These are phyloP conservation scores for Exophiala dermatitidis DNA, from an alignment of 2,329 filamentous ascomycete species.

Conservation along the genomic window DNA sequence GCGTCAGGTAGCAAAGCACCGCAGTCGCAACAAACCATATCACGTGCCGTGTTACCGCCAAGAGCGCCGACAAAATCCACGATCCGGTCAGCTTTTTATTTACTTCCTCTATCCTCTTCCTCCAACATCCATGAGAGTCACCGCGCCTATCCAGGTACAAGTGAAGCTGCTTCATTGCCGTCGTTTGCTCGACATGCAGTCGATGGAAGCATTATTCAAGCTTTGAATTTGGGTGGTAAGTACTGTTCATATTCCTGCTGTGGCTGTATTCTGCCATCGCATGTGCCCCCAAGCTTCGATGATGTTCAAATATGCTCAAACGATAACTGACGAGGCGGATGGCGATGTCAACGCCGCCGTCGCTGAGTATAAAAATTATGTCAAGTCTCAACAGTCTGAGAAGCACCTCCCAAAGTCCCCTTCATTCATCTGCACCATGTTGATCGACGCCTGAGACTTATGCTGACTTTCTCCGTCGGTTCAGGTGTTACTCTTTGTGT, in stretches of 20 bases:
- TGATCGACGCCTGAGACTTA: background rate
- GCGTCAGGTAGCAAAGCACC: background rate
- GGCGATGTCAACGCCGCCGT: slow-evolving; percentile 22
- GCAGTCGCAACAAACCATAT: background rate
- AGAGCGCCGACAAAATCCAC: background rate
- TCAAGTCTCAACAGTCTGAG: slow-evolving; percentile 26
- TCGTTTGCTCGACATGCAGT: background rate
- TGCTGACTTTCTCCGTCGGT: background rate
- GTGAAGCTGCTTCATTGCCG: no score
- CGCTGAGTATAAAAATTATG: slow-evolving; percentile 24
- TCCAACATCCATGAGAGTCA: background rate
- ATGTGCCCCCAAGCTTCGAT: slow-evolving; percentile 9
- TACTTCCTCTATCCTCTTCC: background rate
- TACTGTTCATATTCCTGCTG: background rate
- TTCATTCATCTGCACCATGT: background rate
- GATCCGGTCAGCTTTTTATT: background rate
- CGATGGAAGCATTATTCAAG: background rate
- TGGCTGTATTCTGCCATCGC: background rate
- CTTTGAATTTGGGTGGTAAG: slow-evolving; percentile 1
- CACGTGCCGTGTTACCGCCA: background rate
- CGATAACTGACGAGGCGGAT: slow-evolving; percentile 16
- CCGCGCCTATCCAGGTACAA: no score
- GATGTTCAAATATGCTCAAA: slow-evolving; percentile 21
- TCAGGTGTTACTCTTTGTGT: background rate
- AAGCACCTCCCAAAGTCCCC: slow-evolving; percentile 1